Percentiles rank a stretch among this genome's conserved stretches.
Evolutionary conservation across 116 monocot species (phyloP).

Genomic region (Dioscorea cayenensis): DNA sequence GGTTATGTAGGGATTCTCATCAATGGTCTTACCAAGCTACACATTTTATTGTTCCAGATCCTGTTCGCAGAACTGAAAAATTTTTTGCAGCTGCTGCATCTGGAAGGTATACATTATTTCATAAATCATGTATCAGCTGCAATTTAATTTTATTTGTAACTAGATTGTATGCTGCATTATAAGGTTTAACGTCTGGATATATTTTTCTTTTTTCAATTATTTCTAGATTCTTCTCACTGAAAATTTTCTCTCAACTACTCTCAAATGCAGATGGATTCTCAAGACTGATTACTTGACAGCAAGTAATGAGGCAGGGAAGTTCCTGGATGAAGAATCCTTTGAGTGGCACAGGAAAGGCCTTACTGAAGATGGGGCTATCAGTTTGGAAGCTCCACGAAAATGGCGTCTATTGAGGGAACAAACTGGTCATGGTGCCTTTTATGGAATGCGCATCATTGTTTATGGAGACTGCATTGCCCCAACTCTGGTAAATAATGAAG

Average conservation of each 20-base stretch:
- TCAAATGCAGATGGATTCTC: conserved; percentile 81
- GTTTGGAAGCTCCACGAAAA: conserved; percentile 78
- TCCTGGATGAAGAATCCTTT: conserved; percentile 75
- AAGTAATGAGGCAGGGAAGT: conserved; percentile 66
- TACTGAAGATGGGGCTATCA: conserved; percentile 70
- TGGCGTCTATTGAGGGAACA: conserved; percentile 77
- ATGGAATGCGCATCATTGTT: conserved; percentile 66
- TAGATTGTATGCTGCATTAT: not conserved
- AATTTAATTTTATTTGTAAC: not conserved
- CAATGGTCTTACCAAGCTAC: conserved; percentile 95
- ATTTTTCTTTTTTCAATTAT: not conserved
- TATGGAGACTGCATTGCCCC: conserved; percentile 96
- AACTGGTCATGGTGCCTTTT: conserved; percentile 84
- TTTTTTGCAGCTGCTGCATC: conserved; percentile 96
- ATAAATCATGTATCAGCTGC: not conserved
- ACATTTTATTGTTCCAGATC: conserved; percentile 80
- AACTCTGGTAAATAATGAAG: conserved; percentile 42
- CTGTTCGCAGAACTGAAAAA: conserved; percentile 87
- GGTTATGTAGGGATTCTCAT: conserved; percentile 81
- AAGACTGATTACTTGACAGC: conserved; percentile 80
- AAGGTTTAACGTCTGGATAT: not conserved
- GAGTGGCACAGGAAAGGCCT: conserved; percentile 77
- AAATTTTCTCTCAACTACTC: not conserved
- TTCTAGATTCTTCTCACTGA: not conserved
- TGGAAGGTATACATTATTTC: conserved; percentile 59